A percentile compares a stretch with the other conserved stretches of the same genome.
Evolutionary conservation across 2,329 filamentous ascomycete species (phyloP).

Genomic region (Lasiodiplodia theobromae): DNA sequence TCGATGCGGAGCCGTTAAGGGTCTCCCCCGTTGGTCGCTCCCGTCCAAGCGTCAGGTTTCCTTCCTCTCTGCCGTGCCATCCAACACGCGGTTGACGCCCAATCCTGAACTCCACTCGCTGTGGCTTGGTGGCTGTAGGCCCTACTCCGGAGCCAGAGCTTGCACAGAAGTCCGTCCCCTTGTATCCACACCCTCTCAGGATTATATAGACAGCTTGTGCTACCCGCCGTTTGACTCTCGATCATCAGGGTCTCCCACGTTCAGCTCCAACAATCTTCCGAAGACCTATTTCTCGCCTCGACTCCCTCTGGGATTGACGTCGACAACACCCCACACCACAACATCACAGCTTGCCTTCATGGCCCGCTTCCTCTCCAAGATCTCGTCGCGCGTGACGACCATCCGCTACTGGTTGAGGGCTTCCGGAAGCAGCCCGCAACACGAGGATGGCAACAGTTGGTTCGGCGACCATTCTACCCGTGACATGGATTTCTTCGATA

Average conservation of each 20-base stretch:
- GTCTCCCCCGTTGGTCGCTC: not conserved
- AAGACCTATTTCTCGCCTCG: not conserved
- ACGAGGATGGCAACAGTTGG: constrained; percentile 5
- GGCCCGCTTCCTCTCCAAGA: constrained; percentile 18
- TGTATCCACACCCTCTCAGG: not conserved
- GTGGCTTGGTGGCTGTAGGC: not conserved
- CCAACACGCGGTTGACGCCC: constrained; percentile 11
- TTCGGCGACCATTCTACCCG: constrained; percentile 7
- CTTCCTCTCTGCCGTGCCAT: not conserved
- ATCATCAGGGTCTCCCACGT: not conserved
- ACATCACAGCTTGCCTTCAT: not conserved
- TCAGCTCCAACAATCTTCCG: not conserved
- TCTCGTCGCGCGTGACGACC: constrained; percentile 20
- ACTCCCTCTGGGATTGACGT: not conserved
- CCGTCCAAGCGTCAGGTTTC: not conserved
- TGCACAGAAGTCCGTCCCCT: not conserved
- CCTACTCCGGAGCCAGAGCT: not conserved
- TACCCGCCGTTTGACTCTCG: constrained; percentile 5
- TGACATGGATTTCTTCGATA: constrained; percentile 25
- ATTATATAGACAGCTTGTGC: constrained; percentile 14
- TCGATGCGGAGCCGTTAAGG: not conserved
- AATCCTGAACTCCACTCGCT: not conserved
- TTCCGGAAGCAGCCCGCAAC: not conserved
- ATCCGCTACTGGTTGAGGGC: constrained; percentile 10
- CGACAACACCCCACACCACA: not conserved